Percentiles rank a stretch among this genome's conserved stretches.
phyloP scores from a whole-genome alignment of 1,139 yeast genomes.

The Yamadazyma mexicana region DNA sequence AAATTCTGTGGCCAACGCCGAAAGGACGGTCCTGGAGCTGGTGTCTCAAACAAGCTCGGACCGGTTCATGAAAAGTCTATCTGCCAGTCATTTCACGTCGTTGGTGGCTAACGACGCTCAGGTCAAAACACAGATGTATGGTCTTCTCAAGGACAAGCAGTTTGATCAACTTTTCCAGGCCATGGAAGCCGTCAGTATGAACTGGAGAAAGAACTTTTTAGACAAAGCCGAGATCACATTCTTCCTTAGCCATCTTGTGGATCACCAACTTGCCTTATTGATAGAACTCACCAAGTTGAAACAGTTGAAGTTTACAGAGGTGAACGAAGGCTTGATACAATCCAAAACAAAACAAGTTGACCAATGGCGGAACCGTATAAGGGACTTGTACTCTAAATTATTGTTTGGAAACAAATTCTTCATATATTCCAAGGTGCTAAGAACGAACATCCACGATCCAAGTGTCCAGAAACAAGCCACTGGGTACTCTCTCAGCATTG shows the following conservation, averaged over 20 bases:
- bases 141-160: conserved; percentile 18
- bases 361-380: conserved; percentile 21
- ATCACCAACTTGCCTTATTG: conserved; percentile 20
- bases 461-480: not conserved
- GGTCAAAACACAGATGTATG: conserved; percentile 17
- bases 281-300: conserved; percentile 5
- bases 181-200: conserved; percentile 18
- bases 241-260: conserved; percentile 24
- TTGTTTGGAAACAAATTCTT: conserved; percentile 21
- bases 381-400: conserved; percentile 29
- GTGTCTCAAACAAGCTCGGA: conserved; percentile 10
- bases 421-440: conserved; percentile 22
- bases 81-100: conserved; percentile 14
- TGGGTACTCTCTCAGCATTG: conserved; percentile 18
- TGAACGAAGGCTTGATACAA: conserved; percentile 5
- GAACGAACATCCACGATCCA: conserved; percentile 20
- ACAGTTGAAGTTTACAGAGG: not conserved
- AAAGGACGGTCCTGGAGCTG: conserved; percentile 2
- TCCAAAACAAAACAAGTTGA: not conserved
- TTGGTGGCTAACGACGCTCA: conserved; percentile 5
- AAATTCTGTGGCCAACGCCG: not conserved
- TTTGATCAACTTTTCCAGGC: conserved; percentile 22
- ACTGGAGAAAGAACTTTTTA: conserved; percentile 16
- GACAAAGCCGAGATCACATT: conserved; percentile 24
- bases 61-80: conserved; percentile 12